Conservation (phyloP, 176 grass and related monocot species). For the Eremochloa ophiuroides region DNA sequence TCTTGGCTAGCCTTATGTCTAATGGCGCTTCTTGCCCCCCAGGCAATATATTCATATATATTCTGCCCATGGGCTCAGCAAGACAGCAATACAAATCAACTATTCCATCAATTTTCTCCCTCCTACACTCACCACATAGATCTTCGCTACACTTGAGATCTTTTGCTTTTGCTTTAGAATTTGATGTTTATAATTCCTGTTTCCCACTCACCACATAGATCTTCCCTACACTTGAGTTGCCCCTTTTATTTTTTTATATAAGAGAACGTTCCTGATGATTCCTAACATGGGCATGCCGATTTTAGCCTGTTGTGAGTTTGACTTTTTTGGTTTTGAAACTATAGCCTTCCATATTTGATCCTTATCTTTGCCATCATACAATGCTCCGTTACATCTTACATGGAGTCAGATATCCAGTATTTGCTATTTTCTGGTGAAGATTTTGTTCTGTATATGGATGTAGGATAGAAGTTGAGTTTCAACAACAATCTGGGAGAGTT, state of each 20-base stretch:
- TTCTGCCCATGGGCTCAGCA: not conserved
- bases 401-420: not conserved
- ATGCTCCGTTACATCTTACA: slow-evolving; percentile 8
- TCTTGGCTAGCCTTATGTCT: no score
- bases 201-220: no score
- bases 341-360: slow-evolving; percentile 16
- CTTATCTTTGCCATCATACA: not conserved
- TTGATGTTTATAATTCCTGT: not conserved
- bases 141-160: not conserved
- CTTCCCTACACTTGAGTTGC: no score
- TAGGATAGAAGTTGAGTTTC: not conserved
- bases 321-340: not conserved
- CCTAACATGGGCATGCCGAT: not conserved
- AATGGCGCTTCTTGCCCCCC: not conserved
- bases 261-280: not conserved
- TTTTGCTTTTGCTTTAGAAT: not conserved
- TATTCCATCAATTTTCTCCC: not conserved
- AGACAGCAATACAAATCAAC: not conserved
- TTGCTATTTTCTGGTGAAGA: not conserved
- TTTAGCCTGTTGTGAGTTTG: not conserved
- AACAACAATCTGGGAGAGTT: not conserved
- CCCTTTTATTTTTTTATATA: not conserved
- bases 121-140: not conserved
- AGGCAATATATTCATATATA: not conserved
- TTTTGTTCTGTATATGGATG: not conserved